A percentile compares a stretch with the other conserved stretches of the same genome.
Conservation (phyloP, 805 yeast genomes). For the Nakazawaea anatomiae region DNA sequence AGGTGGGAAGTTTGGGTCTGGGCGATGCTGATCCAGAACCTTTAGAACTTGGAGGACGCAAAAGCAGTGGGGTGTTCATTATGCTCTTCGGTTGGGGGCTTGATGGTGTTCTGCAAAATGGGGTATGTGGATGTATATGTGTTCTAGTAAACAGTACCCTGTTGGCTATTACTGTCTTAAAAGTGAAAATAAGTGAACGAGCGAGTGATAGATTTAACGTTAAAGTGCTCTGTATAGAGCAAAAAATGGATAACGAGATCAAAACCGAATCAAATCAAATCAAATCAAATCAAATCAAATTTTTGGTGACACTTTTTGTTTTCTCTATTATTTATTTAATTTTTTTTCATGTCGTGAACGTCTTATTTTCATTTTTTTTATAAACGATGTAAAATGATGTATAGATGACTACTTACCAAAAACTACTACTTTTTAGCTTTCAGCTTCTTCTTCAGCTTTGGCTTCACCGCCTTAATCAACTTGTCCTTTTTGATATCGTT, state of each 20-base stretch:
- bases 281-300: no score
- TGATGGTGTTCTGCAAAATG: no score
- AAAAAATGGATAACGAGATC: no score
- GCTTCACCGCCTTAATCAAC: conserved; percentile 48
- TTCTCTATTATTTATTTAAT: not conserved
- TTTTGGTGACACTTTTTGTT: no score
- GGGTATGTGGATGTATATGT: not conserved
- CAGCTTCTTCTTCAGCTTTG: conserved; percentile 23
- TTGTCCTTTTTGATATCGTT: conserved; percentile 58
- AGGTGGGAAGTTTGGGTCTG: conserved; percentile 19
- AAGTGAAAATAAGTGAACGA: not conserved
- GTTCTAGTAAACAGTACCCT: no score
- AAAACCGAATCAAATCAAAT: no score
- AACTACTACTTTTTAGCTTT: conserved; percentile 4
- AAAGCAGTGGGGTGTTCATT: conserved; percentile 36
- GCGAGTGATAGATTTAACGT: not conserved
- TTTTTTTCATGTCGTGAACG: not conserved
- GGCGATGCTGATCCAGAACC: conserved; percentile 21
- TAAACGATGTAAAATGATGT: not conserved
- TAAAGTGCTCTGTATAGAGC: no score
- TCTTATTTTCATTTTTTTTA: not conserved
- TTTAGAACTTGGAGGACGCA: conserved; percentile 39
- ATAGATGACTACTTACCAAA: not conserved
- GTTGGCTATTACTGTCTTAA: no score
- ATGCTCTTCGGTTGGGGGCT: not conserved